Conservation (phyloP, 306 rosid species). For the Citrullus mucosospermus region DNA sequence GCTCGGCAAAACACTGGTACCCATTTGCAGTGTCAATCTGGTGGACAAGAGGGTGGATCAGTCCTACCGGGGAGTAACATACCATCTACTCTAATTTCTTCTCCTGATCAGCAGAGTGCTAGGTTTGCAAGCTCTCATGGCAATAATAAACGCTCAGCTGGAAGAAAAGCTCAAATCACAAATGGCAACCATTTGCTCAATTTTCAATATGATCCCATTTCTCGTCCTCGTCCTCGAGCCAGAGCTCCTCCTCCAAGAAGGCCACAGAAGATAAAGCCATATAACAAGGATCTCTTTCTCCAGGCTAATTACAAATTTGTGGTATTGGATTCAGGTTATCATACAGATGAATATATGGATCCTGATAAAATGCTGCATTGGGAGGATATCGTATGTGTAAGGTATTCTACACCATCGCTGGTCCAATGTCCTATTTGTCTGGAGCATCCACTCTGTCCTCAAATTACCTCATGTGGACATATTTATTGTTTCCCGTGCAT, state of each 20-base stretch:
- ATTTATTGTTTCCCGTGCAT: constrained; percentile 92
- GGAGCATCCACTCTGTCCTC: constrained; percentile 84
- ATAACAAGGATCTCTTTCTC: constrained; percentile 81
- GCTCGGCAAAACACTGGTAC: constrained; percentile 29
- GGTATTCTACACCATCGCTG: constrained; percentile 55
- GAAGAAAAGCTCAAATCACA: constrained; percentile 53
- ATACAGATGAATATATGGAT: constrained; percentile 51
- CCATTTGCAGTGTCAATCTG: constrained; percentile 27
- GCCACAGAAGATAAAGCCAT: constrained; percentile 60
- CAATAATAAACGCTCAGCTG: constrained; percentile 25
- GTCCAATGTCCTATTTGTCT: constrained; percentile 96
- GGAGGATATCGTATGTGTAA: constrained; percentile 86
- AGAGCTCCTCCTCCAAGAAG: constrained; percentile 72
- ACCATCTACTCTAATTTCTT: constrained; percentile 20
- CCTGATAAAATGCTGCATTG: constrained; percentile 92
- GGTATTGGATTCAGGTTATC: constrained; percentile 69
- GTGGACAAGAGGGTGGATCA: constrained; percentile 36
- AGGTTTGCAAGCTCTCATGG: constrained; percentile 37
- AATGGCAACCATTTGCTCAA: constrained; percentile 86
- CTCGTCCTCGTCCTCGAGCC: constrained; percentile 65
- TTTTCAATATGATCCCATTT: constrained; percentile 80
- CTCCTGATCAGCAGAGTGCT: constrained; percentile 28
- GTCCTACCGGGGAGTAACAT: constrained; percentile 29
- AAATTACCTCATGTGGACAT: constrained; percentile 94
- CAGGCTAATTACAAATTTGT: constrained; percentile 92